Base-by-base conservation (phyloP, 257 asterid species). In the Solanum peruvianum region DNA sequence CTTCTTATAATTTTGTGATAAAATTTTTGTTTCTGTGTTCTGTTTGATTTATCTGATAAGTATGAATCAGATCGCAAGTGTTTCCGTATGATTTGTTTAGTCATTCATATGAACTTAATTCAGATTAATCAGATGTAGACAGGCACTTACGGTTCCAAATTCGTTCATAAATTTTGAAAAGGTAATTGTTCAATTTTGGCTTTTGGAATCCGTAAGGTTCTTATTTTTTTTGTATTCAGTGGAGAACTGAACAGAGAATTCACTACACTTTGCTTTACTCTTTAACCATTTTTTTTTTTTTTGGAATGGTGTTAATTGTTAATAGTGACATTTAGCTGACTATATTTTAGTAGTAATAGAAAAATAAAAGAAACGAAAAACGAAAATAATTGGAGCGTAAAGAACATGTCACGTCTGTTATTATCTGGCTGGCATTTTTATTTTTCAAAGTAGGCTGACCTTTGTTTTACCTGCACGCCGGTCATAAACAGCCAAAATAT, bases 401-500 rank as follows among this genome's bases (percentile, higher is more conserved):
- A 64, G 86, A 39, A 60, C 85, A 85, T 47, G 80, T 81, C 80
- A 66, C 66, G 39, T 86, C 78, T 47, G 62, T 44, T 33, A 82
- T 81, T 78, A 60, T 86, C 76, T 67, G 81, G 90, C 86, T 86
- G 89, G 64, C 88, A 39, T 66, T 86, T 83, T 83, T 31, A 33
- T 45, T 62, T 31, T 84, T 77, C 87, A 86, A 82, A 87, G 81
- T 84, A 84, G 89, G 88, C 84, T 85, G 31, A 83, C 81, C 83
- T 87, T 35, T 49, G 35, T 44, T 23, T 60, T 72, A 70, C 87
- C 85, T 81, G 85, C 20, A 49, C 20, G 45, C 85, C 31, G 39
- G 44, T 81, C 69, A 18, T 60, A 81, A 81, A 81, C 70, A 4
- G 85, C 70, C 85, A 49, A 81, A 47, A 83, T 44, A 86, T 16